Base-by-base conservation (phyloP, 2,329 filamentous ascomycete species). In the Ramularia endophylla region DNA sequence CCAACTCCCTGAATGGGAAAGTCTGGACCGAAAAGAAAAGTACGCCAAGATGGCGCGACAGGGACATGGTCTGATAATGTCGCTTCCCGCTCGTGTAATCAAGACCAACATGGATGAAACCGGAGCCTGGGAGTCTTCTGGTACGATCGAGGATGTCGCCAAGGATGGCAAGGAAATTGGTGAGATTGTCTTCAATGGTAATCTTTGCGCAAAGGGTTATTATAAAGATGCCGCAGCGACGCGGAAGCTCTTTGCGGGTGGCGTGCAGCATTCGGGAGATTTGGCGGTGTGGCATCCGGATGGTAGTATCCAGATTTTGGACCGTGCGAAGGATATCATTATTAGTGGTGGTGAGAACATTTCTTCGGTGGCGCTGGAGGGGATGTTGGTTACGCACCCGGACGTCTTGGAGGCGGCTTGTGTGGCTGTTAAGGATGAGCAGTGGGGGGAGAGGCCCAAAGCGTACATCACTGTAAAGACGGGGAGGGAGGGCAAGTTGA, bases 311-410 rank as follows among this genome's bases (percentile, higher is more conserved):
- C 87, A 97, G 69, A 95, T 98, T 50, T 71, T 94, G 44, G 92
- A 98, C 65, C 77, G 92, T 15, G 86, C 87, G 11, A 98, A 98
- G 70, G 92, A 98, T 61, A 95, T 98, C 39, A 98, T 98, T 58
- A 98, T 98, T 49, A 94, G 86, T 39, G 89, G 90, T 34, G 92
- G 92, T 43, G 92, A 98, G 65, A 98, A 98, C 63, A 97, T 98
- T 48, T 94, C 87, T 2, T 94, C 86, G 0, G 84, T 98, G 1
- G 88, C 92, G 0, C 75, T 98, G 3, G 92, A 98, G 66, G 80
- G 82, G 45, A 87, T 94, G 81, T 75, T 98, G 1, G 83, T 83
- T 5, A 83, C 87, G 36, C 92, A 98, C 61, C 87, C 89, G 0
- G 80, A 87, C 51, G 79, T 98, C 27, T 77, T 98, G 17, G 92